A percentile compares a stretch with the other conserved stretches of the same genome.
These are phyloP conservation scores for Rhodamnia rubescens DNA, from an alignment of 345 rosid genomes.

Conservation along the genomic window DNA sequence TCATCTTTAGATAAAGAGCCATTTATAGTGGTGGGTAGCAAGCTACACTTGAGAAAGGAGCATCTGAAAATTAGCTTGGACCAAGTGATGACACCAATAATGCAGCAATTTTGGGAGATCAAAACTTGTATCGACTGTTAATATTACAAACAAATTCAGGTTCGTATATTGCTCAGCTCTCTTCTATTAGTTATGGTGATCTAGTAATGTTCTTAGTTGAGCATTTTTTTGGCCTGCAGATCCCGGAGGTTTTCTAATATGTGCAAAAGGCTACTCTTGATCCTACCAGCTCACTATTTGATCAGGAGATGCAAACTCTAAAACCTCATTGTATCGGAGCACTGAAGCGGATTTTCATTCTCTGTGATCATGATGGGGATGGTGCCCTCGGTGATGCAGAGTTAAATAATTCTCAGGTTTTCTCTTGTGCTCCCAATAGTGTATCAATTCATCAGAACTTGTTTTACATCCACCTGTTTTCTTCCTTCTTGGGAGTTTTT, in stretches of 20 bases:
- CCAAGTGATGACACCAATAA: slow-evolving; percentile 62
- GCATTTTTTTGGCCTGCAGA: slow-evolving; percentile 21
- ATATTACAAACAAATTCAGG: slow-evolving; percentile 56
- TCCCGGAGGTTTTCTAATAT: slow-evolving; percentile 51
- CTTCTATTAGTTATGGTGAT: not conserved
- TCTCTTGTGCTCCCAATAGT: not conserved
- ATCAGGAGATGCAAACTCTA: slow-evolving; percentile 64
- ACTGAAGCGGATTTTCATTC: slow-evolving; percentile 65
- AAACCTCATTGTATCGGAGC: slow-evolving; percentile 79
- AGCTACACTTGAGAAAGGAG: slow-evolving; percentile 48
- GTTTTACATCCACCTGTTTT: not conserved
- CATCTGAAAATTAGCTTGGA: slow-evolving; percentile 48
- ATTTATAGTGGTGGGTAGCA: slow-evolving; percentile 69
- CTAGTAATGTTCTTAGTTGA: not conserved
- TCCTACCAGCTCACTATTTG: slow-evolving; percentile 65
- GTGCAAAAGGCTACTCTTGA: slow-evolving; percentile 73
- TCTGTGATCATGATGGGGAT: slow-evolving; percentile 56
- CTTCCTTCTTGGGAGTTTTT: not conserved
- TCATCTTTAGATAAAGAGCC: slow-evolving; percentile 64
- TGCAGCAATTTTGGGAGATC: slow-evolving; percentile 74
- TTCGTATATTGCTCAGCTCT: not conserved
- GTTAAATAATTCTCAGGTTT: slow-evolving; percentile 62
- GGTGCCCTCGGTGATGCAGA: slow-evolving; percentile 60
- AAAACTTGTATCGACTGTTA: slow-evolving; percentile 73
- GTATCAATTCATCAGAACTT: not conserved